Conservation (phyloP, 306 rosid species). For the Senna siamea region DNA sequence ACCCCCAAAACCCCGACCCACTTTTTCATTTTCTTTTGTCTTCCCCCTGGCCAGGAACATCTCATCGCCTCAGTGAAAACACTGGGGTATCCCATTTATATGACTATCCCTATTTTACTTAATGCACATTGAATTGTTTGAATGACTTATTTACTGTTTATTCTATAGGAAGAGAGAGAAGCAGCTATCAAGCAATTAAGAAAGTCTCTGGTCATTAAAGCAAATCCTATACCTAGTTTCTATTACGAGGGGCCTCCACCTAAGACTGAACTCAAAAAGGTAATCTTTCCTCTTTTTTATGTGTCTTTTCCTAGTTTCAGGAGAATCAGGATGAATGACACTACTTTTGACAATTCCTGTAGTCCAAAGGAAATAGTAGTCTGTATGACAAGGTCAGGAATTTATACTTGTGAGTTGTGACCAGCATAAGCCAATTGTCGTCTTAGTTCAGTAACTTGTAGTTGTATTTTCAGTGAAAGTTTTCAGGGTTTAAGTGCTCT, state of each 20-base stretch:
- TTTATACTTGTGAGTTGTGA: background rate
- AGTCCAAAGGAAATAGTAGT: background rate
- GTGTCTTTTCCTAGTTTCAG: background rate
- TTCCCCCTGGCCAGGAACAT: constrained; percentile 3
- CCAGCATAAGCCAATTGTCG: background rate
- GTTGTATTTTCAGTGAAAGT: background rate
- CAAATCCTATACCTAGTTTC: constrained; percentile 95
- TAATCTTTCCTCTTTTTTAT: constrained; percentile 24
- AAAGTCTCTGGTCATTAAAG: constrained; percentile 84
- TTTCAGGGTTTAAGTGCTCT: background rate
- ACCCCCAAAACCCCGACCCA: too few relatives aligned
- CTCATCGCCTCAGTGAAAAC: background rate
- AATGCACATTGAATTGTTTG: constrained; percentile 4
- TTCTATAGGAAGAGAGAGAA: constrained; percentile 85
- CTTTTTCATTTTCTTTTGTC: background rate
- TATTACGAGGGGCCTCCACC: constrained; percentile 96
- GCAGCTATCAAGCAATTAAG: constrained; percentile 91
- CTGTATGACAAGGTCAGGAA: background rate
- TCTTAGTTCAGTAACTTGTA: constrained; percentile 13
- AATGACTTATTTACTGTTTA: constrained; percentile 8
- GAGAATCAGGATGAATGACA: constrained; percentile 26
- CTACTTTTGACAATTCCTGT: background rate
- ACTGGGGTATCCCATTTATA: background rate
- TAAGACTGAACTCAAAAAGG: constrained; percentile 88
- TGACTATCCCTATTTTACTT: background rate